These are phyloP conservation scores for Neurospora sp. DNA, from an alignment of 495 filamentous ascomycete genomes.

Conservation along the genomic window DNA sequence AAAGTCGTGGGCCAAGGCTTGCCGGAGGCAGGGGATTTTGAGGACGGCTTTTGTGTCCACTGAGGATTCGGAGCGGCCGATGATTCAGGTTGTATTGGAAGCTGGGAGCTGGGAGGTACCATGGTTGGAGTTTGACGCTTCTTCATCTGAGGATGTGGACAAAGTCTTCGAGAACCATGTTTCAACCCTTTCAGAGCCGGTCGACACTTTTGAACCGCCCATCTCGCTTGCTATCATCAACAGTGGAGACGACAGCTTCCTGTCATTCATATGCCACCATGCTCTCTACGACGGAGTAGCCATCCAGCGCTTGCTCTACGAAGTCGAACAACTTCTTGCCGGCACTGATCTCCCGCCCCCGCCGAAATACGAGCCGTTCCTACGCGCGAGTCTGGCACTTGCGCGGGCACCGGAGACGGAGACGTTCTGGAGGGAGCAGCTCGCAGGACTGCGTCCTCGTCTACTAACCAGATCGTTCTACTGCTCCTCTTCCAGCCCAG, in stretches of 20 bases:
- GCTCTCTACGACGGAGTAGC: conserved; percentile 73
- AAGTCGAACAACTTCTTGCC: conserved; percentile 46
- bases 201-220: conserved; percentile 24
- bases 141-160: not conserved
- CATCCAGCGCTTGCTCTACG: conserved; percentile 51
- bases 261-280: conserved; percentile 63
- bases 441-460: conserved; percentile 40
- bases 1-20: conserved; percentile 39
- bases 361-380: conserved; percentile 34
- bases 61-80: conserved; percentile 35
- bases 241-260: conserved; percentile 13
- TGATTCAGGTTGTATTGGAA: conserved; percentile 48
- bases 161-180: conserved; percentile 16
- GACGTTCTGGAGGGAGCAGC: conserved; percentile 49
- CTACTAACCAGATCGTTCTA: conserved; percentile 18
- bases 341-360: conserved; percentile 33
- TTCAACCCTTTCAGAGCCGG: conserved; percentile 15
- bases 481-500: not conserved
- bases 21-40: conserved; percentile 51
- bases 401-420: conserved; percentile 28
- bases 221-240: conserved; percentile 27
- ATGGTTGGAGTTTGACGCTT: conserved; percentile 22
- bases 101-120: conserved; percentile 8
- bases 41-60: conserved; percentile 53
- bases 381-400: conserved; percentile 17